Base-by-base conservation (phyloP, 805 yeast species). In the Ogataea saltuana region DNA sequence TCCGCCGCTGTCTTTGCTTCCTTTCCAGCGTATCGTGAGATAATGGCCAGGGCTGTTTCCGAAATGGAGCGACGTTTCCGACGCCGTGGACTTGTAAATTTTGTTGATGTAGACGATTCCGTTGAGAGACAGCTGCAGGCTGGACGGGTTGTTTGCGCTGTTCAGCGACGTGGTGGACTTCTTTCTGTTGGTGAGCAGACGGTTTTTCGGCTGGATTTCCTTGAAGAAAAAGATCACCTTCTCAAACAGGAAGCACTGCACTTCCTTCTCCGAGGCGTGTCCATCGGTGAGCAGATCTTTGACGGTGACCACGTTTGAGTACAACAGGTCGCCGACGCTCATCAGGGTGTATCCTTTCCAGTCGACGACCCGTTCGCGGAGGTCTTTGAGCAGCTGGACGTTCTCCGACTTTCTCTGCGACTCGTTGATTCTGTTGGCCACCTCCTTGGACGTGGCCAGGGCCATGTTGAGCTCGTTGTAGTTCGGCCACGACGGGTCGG, bases 321-420 rank as follows among this genome's bases (percentile, higher is more conserved):
- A 81, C 42, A 90, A 67, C 46, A 93, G 74, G 45, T 88, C 95
- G 19, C 99, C 99, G 61, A 88, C 87, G 50, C 81, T 83, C 42
- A 72, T 73, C 33, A 85, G 69, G 46, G 82, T 81, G 60, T 88
- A 88, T 17, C 97, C 97, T 54, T 88, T 81, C 99, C 99, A 93
- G 65, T 90, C 95, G 17, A 74, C 71, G 9, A 91, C 95, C 45
- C 90, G 77, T 16, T 80, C 86, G 42, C 76, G 73, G 33, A 93
- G 72, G 41, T 83, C 84, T 52, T 77, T 79, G 31, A 86, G 72
- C 27, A 79, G 75, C 45, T 81, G 85, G 42, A 81, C 76, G 64
- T 93, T 93, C 62, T 93, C 99, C 1, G 93, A 83, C 51, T 86
- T 74, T 65, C 99, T 77, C 68, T 90, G 97, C 15, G 95, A 88